Evolutionary conservation across 2,329 filamentous ascomycete species (phyloP).

Genomic region (Fusarium falciforme): DNA sequence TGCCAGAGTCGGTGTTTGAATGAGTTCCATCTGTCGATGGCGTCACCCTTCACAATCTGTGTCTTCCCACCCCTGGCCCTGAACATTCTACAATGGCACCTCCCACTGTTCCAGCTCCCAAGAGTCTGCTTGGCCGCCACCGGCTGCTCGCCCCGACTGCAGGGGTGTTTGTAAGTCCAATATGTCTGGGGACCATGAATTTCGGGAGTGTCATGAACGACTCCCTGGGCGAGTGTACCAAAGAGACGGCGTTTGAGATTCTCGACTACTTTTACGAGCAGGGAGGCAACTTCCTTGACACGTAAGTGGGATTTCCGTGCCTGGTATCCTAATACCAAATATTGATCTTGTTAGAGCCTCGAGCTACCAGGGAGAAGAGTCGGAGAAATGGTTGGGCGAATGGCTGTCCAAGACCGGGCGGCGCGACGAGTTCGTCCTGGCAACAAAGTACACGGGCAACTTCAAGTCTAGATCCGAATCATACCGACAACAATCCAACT

Average conservation of each 20-base stretch:
- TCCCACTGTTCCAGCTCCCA: background rate
- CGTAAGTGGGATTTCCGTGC: background rate
- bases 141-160: background rate
- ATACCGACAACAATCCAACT: slow-evolving; percentile 54
- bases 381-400: slow-evolving; percentile 67
- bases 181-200: background rate
- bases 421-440: slow-evolving; percentile 65
- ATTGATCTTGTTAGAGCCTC: background rate
- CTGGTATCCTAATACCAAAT: too few species aligned
- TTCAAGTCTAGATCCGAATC: background rate
- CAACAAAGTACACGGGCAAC: slow-evolving; percentile 65
- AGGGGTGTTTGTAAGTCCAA: background rate
- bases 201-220: background rate
- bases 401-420: slow-evolving; percentile 63
- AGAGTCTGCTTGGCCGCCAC: background rate
- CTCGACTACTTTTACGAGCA: background rate
- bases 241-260: background rate
- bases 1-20: background rate
- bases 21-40: background rate
- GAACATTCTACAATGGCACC: background rate
- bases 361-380: slow-evolving; percentile 67
- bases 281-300: background rate
- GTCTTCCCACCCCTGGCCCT: too few species aligned
- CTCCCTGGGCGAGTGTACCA: background rate
- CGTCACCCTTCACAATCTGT: background rate